These are phyloP conservation scores for Xerocomus brunneocitrinus DNA, from an alignment of 768 basidiomycete genomes.

Conservation along the genomic window DNA sequence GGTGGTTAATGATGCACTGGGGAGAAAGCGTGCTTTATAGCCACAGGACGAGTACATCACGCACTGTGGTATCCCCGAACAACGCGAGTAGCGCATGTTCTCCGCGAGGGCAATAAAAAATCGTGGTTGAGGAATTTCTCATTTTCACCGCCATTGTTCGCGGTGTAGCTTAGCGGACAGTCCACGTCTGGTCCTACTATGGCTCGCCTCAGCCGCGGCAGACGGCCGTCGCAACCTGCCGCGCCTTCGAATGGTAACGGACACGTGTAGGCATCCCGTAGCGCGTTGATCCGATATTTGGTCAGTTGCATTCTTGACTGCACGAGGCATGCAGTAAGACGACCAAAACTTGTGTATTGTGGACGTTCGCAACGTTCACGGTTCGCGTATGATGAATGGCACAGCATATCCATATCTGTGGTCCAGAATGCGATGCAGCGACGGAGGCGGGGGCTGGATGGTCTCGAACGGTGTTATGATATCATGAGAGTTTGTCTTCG, in stretches of 20 bases:
- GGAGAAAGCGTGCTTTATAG: slow-evolving; percentile 24
- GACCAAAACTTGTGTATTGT: not conserved
- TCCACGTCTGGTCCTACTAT: slow-evolving; percentile 5
- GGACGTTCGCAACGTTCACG: not conserved
- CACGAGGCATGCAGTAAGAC: slow-evolving; percentile 10
- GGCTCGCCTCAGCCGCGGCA: slow-evolving; percentile 8
- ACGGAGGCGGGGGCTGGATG: not conserved
- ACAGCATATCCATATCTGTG: not conserved
- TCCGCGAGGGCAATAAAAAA: slow-evolving; percentile 23
- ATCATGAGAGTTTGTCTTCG: too few relatives aligned
- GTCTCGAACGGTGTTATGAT: too few relatives aligned
- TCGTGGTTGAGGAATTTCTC: slow-evolving; percentile 10
- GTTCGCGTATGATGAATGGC: not conserved
- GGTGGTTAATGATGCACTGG: slow-evolving; percentile 27
- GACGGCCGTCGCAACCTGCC: slow-evolving; percentile 15
- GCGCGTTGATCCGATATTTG: slow-evolving; percentile 16
- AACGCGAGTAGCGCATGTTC: slow-evolving; percentile 31
- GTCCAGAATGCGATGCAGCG: not conserved
- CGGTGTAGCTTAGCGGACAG: slow-evolving; percentile 4
- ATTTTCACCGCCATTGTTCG: slow-evolving; percentile 12
- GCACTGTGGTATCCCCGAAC: slow-evolving; percentile 8
- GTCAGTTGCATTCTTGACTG: slow-evolving; percentile 11
- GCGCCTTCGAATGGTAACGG: slow-evolving; percentile 4
- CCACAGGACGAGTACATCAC: slow-evolving; percentile 9
- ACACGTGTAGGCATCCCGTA: slow-evolving; percentile 14